A percentile compares a stretch with the other conserved stretches of the same genome.
Evolutionary conservation across 2,329 filamentous ascomycete genomes (phyloP).

Genomic region (Ascochyta fabae): DNA sequence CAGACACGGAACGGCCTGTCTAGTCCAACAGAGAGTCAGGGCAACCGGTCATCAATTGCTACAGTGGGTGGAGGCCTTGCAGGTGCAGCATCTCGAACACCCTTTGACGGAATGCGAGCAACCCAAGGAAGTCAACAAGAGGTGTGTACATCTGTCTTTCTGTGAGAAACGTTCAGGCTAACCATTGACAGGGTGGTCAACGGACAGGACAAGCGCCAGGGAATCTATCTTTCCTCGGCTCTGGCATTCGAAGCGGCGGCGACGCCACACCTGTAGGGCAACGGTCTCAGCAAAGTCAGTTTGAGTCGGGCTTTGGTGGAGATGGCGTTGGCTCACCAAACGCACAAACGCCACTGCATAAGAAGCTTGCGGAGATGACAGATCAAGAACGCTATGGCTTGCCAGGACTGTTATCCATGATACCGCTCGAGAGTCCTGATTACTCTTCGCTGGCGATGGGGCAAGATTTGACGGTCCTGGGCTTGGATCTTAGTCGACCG

Average conservation of each 20-base stretch:
- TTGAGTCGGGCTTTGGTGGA: slow-evolving; percentile 41
- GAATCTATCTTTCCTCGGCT: slow-evolving; percentile 40
- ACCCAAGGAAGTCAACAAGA: slow-evolving; percentile 45
- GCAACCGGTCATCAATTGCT: slow-evolving; percentile 41
- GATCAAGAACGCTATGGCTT: slow-evolving; percentile 67
- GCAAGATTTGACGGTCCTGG: slow-evolving; percentile 68
- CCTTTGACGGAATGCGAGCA: slow-evolving; percentile 41
- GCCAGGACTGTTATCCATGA: slow-evolving; percentile 64
- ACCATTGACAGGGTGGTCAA: slow-evolving; percentile 29
- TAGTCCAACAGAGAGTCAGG: slow-evolving; percentile 48
- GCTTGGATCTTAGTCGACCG: slow-evolving; percentile 67
- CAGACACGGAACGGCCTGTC: slow-evolving; percentile 54
- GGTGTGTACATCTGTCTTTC: slow-evolving; percentile 23
- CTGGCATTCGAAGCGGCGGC: slow-evolving; percentile 28
- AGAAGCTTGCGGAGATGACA: slow-evolving; percentile 63
- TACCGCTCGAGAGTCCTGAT: slow-evolving; percentile 61
- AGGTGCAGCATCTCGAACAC: slow-evolving; percentile 40
- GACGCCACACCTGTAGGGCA: slow-evolving; percentile 35
- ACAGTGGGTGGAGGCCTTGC: slow-evolving; percentile 40
- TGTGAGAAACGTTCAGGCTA: slow-evolving; percentile 3
- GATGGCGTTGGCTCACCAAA: slow-evolving; percentile 40
- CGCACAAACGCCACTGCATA: slow-evolving; percentile 48
- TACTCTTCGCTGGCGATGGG: slow-evolving; percentile 62
- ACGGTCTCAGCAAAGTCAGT: slow-evolving; percentile 39
- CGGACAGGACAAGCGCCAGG: slow-evolving; percentile 36